These are phyloP conservation scores for Termitomyces sp. DNA, from an alignment of 768 basidiomycete genomes.

Conservation along the genomic window DNA sequence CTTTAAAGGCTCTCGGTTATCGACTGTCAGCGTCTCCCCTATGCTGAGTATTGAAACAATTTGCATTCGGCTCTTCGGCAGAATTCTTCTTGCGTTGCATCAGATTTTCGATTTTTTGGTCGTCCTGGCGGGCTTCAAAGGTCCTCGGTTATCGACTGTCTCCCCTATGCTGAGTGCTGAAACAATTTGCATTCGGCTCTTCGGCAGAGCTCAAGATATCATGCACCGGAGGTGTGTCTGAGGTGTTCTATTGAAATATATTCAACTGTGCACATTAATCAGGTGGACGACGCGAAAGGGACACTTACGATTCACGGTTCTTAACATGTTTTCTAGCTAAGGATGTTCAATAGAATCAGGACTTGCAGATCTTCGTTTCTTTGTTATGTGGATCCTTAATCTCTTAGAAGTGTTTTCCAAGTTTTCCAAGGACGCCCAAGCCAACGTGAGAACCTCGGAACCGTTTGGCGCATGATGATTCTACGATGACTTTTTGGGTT, in stretches of 20 bases:
- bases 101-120: constrained; percentile 89
- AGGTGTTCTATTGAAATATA: constrained; percentile 1
- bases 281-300: neutral
- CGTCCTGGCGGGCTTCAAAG: constrained; percentile 54
- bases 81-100: constrained; percentile 64
- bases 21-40: constrained; percentile 38
- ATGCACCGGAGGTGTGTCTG: constrained; percentile 1
- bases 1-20: constrained; percentile 53
- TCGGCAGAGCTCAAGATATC: constrained; percentile 10
- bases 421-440: constrained; percentile 13
- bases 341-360: neutral
- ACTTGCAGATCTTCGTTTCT: neutral
- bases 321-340: neutral
- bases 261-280: neutral
- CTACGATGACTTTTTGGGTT: constrained; percentile 6
- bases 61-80: neutral
- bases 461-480: constrained; percentile 12
- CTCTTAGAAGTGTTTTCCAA: neutral
- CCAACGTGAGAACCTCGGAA: constrained; percentile 25
- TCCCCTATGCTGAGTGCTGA: constrained; percentile 16
- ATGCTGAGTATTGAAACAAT: constrained; percentile 13
- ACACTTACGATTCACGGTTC: neutral
- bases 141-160: constrained; percentile 57
- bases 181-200: neutral
- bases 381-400: neutral